A percentile compares a stretch with the other conserved stretches of the same genome.
Evolutionary conservation across 148 eudicot species (phyloP).

Genomic region (Cornus florida): DNA sequence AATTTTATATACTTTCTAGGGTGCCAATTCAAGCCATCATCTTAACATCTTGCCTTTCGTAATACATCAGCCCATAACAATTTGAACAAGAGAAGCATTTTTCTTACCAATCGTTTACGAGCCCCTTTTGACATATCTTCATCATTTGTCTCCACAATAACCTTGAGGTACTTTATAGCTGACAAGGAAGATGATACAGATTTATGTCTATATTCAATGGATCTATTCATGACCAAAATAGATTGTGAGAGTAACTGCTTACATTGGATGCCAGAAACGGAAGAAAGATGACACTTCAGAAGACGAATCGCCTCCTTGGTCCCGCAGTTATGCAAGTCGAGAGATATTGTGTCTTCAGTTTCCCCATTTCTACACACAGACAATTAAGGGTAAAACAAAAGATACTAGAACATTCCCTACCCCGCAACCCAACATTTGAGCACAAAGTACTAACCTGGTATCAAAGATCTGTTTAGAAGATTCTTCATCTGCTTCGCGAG

Average conservation of each 20-base stretch:
- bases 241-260: slow-evolving; percentile 18
- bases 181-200: slow-evolving; percentile 14
- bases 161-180: slow-evolving; percentile 39
- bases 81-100: too few species aligned
- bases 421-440: background rate
- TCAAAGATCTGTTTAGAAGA: slow-evolving; percentile 31
- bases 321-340: slow-evolving; percentile 39
- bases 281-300: slow-evolving; percentile 44
- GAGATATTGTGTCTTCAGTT: slow-evolving; percentile 26
- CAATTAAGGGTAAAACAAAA: background rate
- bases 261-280: slow-evolving; percentile 50
- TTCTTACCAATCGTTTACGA: slow-evolving; percentile 41
- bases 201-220: background rate
- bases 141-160: slow-evolving; percentile 26
- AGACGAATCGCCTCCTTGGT: slow-evolving; percentile 45
- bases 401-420: background rate
- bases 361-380: slow-evolving; percentile 19
- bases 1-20: background rate
- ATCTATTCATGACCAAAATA: background rate
- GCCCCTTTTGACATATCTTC: slow-evolving; percentile 28
- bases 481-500: slow-evolving; percentile 60
- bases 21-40: background rate
- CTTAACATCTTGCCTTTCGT: background rate
- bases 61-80: too few species aligned
- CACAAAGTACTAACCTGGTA: slow-evolving; percentile 26